Conservation (phyloP, 2,329 filamentous ascomycete species). For the Trichoderma simmonsii region DNA sequence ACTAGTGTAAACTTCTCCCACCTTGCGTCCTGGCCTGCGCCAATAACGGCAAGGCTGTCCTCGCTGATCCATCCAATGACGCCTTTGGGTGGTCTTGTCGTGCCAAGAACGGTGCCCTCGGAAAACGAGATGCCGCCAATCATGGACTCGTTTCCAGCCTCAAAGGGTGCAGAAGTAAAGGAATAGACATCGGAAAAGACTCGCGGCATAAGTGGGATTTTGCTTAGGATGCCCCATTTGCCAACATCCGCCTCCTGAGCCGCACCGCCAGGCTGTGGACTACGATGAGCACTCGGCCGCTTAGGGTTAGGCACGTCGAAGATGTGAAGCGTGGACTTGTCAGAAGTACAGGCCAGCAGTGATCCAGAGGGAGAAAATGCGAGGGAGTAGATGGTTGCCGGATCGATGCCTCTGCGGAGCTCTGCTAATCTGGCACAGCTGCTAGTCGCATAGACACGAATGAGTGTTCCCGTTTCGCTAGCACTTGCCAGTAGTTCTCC, state of each 20-base stretch:
- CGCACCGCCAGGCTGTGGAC: slow-evolving; percentile 29
- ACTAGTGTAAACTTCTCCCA: slow-evolving; percentile 84
- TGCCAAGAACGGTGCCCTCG: slow-evolving; percentile 47
- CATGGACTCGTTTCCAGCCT: slow-evolving; percentile 71
- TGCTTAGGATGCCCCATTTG: slow-evolving; percentile 83
- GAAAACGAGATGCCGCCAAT: slow-evolving; percentile 43
- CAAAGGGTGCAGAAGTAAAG: slow-evolving; percentile 75
- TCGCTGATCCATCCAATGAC: slow-evolving; percentile 82
- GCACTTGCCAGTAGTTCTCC: slow-evolving; percentile 83
- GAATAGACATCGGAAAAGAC: slow-evolving; percentile 90
- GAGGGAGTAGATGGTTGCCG: slow-evolving; percentile 80
- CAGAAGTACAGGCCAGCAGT: slow-evolving; percentile 85
- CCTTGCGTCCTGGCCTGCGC: slow-evolving; percentile 73
- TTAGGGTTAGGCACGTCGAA: slow-evolving; percentile 73
- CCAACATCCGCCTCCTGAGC: slow-evolving; percentile 51
- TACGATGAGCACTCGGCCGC: slow-evolving; percentile 35
- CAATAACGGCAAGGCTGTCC: slow-evolving; percentile 69
- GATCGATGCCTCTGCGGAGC: slow-evolving; percentile 83
- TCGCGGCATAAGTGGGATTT: slow-evolving; percentile 78
- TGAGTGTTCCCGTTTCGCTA: slow-evolving; percentile 84
- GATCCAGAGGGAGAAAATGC: slow-evolving; percentile 79
- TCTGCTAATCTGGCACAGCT: slow-evolving; percentile 81
- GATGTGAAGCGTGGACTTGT: slow-evolving; percentile 93
- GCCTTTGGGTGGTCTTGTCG: slow-evolving; percentile 68
- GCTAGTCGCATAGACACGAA: slow-evolving; percentile 78